Evolutionary conservation across 2,329 filamentous ascomycete species (phyloP), one percentile per base, ranked within the genome.

Genomic region (Bipolaris oryzae): DNA sequence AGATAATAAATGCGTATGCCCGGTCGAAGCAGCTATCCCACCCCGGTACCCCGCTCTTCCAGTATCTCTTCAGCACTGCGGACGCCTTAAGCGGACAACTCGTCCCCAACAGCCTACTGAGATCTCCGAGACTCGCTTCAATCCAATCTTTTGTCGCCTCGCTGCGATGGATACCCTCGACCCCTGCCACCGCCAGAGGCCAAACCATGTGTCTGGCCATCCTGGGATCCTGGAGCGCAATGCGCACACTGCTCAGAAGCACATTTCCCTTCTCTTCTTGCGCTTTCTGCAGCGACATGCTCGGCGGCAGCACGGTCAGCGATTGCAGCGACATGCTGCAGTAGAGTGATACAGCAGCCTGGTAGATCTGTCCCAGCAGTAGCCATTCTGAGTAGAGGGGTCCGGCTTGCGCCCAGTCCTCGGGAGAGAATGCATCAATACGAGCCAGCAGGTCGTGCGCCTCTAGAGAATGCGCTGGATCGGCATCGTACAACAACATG

Each of bases 1-100:
- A 72, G 38, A 70, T 56, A 21, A 68, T 48, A 21, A 68, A 70
- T 18, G 65, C 65, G 35, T 69, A 66, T 49, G 67, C 57, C 39
- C 56, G 31, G 45, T 69, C 59, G 45, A 73, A 74, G 45, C 71
- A 74, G 28, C 66, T 67, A 18, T 73, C 69, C 70, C 71, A 72
- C 7, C 67, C 68, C 7, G 52, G 39, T 31, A 60, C 50, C 15
- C 48, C 60, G 13, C 56, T 64, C 39, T 53, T 33, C 71, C 72
- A 73, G 39, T 70, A 74, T 21, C 58, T 58, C 25, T 43, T 58
- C 55, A 74, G 31, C 16, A 68, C 59, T 2, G 57, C 58, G 20
- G 60, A 52, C 25, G 66, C 65, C 33, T 68, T 67, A 23, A 72
- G 34, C 3, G 69, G 68, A 35, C 61, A 57, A 9, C 57, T 67